phyloP scores from a whole-genome alignment of 768 basidiomycete species.

The Pisolithus marmoratus region DNA sequence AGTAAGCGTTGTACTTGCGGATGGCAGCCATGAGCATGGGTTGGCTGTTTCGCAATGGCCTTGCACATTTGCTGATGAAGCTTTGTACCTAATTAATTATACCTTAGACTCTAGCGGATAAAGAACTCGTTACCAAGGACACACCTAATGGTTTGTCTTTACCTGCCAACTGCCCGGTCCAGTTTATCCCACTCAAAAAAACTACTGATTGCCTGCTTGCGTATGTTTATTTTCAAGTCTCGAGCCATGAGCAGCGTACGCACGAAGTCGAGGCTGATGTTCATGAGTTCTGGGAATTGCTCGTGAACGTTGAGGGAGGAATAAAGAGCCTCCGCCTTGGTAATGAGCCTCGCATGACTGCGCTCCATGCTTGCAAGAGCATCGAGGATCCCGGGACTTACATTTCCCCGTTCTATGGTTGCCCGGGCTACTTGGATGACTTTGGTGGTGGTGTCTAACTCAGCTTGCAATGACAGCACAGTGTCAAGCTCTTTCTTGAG shows the following conservation, averaged over 20 bases:
- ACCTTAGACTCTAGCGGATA: no score
- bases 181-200: conserved; percentile 35
- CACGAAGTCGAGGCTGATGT: conserved; percentile 25
- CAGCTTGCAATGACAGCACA: conserved; percentile 26
- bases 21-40: no score
- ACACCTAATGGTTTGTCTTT: conserved; percentile 17
- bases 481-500: conserved; percentile 27
- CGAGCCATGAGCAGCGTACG: conserved; percentile 27
- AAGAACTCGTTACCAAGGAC: no score
- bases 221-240: conserved; percentile 36
- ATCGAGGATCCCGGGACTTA: conserved; percentile 1
- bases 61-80: no score
- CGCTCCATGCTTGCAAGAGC: conserved; percentile 16
- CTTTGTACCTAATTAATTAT: no score
- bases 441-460: conserved; percentile 19
- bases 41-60: no score
- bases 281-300: conserved; percentile 28
- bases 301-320: conserved; percentile 29
- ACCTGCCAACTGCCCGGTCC: conserved; percentile 26
- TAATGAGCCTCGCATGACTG: conserved; percentile 15
- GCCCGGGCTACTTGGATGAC: conserved; percentile 12
- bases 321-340: conserved; percentile 29
- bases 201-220: conserved; percentile 22
- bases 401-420: conserved; percentile 3
- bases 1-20: no score